Percentiles rank a stretch among this genome's conserved stretches.
These are phyloP conservation scores for Tetragonia tetragonoides DNA, from an alignment of 148 eudicot species.

Conservation along the genomic window DNA sequence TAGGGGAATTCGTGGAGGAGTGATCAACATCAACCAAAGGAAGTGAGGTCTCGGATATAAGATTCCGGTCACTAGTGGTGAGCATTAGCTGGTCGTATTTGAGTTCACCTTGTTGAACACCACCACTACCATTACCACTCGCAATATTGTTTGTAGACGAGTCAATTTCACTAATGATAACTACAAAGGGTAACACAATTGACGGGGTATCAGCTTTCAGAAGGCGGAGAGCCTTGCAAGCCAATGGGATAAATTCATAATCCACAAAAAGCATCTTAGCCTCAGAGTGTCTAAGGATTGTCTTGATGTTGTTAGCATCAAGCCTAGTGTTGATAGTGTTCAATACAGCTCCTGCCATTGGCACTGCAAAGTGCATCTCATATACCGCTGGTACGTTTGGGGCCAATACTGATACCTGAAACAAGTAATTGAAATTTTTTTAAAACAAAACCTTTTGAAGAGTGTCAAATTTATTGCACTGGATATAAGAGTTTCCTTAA, in stretches of 20 bases:
- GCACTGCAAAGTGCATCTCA: conserved; percentile 95
- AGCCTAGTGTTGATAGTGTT: conserved; percentile 80
- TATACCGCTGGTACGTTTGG: conserved; percentile 86
- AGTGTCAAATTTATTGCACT: too few relatives aligned
- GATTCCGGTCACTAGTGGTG: background rate
- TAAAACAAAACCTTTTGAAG: too few relatives aligned
- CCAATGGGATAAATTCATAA: conserved; percentile 47
- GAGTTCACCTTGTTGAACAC: background rate
- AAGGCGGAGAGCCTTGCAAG: conserved; percentile 57
- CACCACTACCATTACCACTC: too few relatives aligned
- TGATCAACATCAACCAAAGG: conserved; percentile 22
- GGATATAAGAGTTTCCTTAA: too few relatives aligned
- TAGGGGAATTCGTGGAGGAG: background rate
- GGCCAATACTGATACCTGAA: conserved; percentile 81
- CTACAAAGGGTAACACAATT: conserved; percentile 35
- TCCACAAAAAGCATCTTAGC: conserved; percentile 80
- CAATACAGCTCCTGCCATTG: conserved; percentile 89
- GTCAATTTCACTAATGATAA: conserved; percentile 59
- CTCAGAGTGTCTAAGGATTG: conserved; percentile 68
- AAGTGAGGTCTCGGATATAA: conserved; percentile 13
- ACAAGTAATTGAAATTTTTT: background rate
- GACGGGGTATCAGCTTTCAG: conserved; percentile 20
- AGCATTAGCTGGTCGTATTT: background rate
- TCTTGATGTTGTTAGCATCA: conserved; percentile 54
- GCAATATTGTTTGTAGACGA: conserved; percentile 14